Evolutionary conservation across 495 filamentous ascomycete genomes (phyloP).

Genomic region (Filosporella fistucella): DNA sequence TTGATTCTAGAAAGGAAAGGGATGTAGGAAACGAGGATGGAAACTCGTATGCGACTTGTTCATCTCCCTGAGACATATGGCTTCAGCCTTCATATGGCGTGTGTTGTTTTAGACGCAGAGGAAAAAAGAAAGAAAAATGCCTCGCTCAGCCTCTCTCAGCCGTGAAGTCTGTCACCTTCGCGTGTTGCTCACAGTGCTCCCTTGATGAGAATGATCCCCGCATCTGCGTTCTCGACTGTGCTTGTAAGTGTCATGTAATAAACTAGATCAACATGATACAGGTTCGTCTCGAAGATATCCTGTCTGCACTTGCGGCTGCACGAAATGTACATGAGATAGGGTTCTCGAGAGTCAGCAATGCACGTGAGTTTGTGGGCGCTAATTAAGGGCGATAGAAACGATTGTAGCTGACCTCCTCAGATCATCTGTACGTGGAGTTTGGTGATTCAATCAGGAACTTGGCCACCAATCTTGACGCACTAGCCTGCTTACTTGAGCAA

Average conservation of each 20-base stretch:
- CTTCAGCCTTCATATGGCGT: neutral
- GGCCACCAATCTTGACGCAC: constrained; percentile 1
- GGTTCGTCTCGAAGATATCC: neutral
- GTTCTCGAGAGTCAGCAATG: constrained; percentile 1
- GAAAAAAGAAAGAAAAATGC: neutral
- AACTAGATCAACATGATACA: neutral
- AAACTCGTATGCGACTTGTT: too few species aligned
- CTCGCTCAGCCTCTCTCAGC: neutral
- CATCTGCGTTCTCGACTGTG: neutral
- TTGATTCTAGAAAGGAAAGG: too few species aligned
- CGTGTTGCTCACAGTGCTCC: too few species aligned
- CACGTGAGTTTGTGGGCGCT: constrained; percentile 1
- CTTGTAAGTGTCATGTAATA: neutral
- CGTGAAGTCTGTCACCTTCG: too few species aligned
- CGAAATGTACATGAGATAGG: constrained; percentile 1
- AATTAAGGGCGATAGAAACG: neutral
- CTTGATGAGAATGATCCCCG: too few species aligned
- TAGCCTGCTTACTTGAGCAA: neutral
- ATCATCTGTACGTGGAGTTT: neutral
- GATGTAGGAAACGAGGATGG: too few species aligned
- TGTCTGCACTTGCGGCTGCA: neutral
- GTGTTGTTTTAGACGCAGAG: neutral
- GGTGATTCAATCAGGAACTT: constrained; percentile 6
- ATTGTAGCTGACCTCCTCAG: neutral
- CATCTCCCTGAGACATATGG: too few species aligned